Evolutionary conservation across 1,139 yeast genomes (phyloP).

Genomic region (Saccharomycopsis hybrid): DNA sequence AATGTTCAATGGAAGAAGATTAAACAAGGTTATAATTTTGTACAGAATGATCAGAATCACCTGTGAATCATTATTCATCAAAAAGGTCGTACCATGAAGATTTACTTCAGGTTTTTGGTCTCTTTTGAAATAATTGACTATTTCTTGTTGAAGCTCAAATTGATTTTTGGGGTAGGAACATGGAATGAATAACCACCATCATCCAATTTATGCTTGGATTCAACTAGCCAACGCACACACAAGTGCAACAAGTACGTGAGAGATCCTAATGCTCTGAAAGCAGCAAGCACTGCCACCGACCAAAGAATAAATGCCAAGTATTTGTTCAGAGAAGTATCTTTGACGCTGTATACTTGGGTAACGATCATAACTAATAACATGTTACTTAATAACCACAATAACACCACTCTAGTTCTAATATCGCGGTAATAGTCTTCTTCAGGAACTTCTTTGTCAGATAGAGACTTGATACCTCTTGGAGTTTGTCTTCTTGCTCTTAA

Average conservation of each 20-base stretch:
- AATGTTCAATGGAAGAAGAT: too few relatives aligned
- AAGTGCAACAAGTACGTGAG: constrained; percentile 52
- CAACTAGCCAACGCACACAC: constrained; percentile 32
- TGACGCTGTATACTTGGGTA: constrained; percentile 70
- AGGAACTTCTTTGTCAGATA: constrained; percentile 46
- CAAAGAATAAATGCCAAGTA: constrained; percentile 81
- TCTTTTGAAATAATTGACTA: too few relatives aligned
- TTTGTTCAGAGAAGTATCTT: constrained; percentile 57
- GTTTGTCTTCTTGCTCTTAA: constrained; percentile 65
- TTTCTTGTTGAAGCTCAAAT: constrained; percentile 12
- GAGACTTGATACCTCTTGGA: constrained; percentile 33
- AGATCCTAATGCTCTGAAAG: constrained; percentile 76
- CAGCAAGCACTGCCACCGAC: constrained; percentile 81
- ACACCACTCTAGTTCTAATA: constrained; percentile 89
- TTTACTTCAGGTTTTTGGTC: too few relatives aligned
- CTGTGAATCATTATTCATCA: too few relatives aligned
- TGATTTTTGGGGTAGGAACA: constrained; percentile 18
- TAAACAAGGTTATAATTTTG: too few relatives aligned
- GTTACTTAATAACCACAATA: constrained; percentile 82
- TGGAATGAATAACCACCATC: constrained; percentile 24
- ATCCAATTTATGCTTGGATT: constrained; percentile 33
- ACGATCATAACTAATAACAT: constrained; percentile 77
- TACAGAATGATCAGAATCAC: too few relatives aligned
- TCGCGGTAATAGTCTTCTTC: constrained; percentile 88
- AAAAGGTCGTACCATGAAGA: too few relatives aligned